These are phyloP conservation scores for Onygena corvina DNA, from an alignment of 2,329 filamentous ascomycete species.

Conservation along the genomic window DNA sequence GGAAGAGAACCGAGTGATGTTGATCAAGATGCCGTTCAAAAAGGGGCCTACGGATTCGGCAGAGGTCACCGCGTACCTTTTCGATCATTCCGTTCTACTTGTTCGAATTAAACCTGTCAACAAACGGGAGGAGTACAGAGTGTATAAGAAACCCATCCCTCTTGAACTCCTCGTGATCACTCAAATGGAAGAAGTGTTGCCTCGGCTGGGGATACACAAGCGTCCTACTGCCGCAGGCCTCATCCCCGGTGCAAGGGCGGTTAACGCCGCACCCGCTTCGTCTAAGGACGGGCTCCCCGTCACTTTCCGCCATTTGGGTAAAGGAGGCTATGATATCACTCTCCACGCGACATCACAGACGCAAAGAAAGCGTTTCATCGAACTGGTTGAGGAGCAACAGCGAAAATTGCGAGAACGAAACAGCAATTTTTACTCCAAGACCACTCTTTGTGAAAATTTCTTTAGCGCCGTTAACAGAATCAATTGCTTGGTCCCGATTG, in stretches of 20 bases:
- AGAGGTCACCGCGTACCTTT: conserved; percentile 88
- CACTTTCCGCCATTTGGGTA: conserved; percentile 90
- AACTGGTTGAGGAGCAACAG: conserved; percentile 86
- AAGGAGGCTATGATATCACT: conserved; percentile 85
- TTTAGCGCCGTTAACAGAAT: conserved; percentile 81
- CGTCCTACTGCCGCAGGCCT: conserved; percentile 70
- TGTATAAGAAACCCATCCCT: conserved; percentile 90
- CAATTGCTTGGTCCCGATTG: conserved; percentile 87
- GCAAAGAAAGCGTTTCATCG: conserved; percentile 90
- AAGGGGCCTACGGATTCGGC: conserved; percentile 78
- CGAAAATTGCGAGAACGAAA: conserved; percentile 63
- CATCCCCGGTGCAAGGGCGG: conserved; percentile 49
- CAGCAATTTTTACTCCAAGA: conserved; percentile 59
- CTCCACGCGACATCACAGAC: conserved; percentile 77
- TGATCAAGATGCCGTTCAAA: conserved; percentile 90
- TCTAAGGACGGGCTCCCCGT: conserved; percentile 77
- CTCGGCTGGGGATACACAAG: conserved; percentile 66
- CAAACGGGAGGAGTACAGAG: conserved; percentile 87
- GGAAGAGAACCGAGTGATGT: conserved; percentile 80
- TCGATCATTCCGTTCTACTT: conserved; percentile 87
- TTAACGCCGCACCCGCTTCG: conserved; percentile 36
- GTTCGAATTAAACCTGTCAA: conserved; percentile 85
- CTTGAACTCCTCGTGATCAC: conserved; percentile 84
- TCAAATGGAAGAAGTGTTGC: conserved; percentile 94
- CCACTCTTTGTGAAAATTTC: conserved; percentile 68